Percentiles rank a stretch among this genome's conserved stretches.
Evolutionary conservation across 1,284 basidiomycete species (phyloP).

Genomic region (Apiotrichum porosum): DNA sequence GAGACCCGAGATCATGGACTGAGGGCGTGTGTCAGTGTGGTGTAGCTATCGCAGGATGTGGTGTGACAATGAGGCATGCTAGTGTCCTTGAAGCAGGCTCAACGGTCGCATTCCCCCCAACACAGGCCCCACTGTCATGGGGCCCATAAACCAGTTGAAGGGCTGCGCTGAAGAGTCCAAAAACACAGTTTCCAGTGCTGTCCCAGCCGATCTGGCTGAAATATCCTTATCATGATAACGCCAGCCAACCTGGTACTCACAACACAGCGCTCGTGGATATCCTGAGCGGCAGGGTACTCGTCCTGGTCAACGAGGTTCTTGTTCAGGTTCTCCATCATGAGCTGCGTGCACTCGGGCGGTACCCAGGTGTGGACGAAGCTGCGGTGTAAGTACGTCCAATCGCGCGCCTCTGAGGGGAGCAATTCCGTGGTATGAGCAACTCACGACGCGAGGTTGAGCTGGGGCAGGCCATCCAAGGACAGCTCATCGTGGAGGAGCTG

Average conservation of each 20-base stretch:
- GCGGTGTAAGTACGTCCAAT: neutral
- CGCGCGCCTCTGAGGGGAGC: too few species aligned
- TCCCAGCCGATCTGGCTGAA: too few species aligned
- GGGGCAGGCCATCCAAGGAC: slow-evolving; percentile 68
- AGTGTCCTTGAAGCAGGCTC: too few species aligned
- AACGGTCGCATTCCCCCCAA: too few species aligned
- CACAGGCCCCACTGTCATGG: too few species aligned
- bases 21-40: neutral
- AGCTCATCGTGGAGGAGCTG: slow-evolving; percentile 82
- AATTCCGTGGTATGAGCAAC: too few species aligned
- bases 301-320: slow-evolving; percentile 90
- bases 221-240: too few species aligned
- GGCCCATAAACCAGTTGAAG: too few species aligned
- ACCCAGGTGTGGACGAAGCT: slow-evolving; percentile 70
- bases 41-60: neutral
- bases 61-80: too few species aligned
- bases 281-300: slow-evolving; percentile 75
- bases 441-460: slow-evolving; percentile 68
- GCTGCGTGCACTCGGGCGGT: slow-evolving; percentile 61
- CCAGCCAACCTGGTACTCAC: too few species aligned
- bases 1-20: slow-evolving; percentile 79
- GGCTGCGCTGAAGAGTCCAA: too few species aligned
- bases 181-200: too few species aligned
- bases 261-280: slow-evolving; percentile 70
- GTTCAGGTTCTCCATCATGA: slow-evolving; percentile 76